These are phyloP conservation scores for Apostasia shenzhenica DNA, from an alignment of 106 monocot genomes.

Conservation along the genomic window DNA sequence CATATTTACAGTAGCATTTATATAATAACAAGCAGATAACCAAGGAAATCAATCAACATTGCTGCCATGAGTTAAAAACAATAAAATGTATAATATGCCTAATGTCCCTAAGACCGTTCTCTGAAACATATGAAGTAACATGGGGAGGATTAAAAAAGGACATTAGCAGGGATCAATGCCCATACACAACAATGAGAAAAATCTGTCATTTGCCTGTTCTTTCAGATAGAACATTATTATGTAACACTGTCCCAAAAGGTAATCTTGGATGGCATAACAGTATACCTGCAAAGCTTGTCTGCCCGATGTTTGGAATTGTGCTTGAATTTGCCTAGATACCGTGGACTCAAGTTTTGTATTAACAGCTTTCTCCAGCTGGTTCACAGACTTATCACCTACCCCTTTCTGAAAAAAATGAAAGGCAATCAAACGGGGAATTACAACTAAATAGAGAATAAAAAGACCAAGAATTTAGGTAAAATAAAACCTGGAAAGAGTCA, in stretches of 20 bases:
- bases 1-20: constrained; percentile 7
- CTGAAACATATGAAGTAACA: too few relatives aligned
- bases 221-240: too few relatives aligned
- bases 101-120: too few relatives aligned
- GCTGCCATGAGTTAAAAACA: too few relatives aligned
- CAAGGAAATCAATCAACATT: background rate
- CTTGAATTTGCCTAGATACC: constrained; percentile 78
- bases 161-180: too few relatives aligned
- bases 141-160: too few relatives aligned
- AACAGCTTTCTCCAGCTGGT: constrained; percentile 78
- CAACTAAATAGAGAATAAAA: background rate
- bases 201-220: too few relatives aligned
- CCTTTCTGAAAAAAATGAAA: constrained; percentile 43
- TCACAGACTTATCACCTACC: constrained; percentile 79
- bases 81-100: too few relatives aligned
- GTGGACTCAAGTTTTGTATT: constrained; percentile 80
- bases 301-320: constrained; percentile 86
- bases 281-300: constrained; percentile 89
- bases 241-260: too few relatives aligned
- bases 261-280: too few relatives aligned
- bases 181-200: too few relatives aligned
- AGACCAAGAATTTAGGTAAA: background rate
- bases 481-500: constrained; percentile 79
- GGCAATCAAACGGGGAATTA: background rate
- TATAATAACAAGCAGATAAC: background rate